phyloP scores from a whole-genome alignment of 495 filamentous ascomycete species.

The Neurospora sublineolata region DNA sequence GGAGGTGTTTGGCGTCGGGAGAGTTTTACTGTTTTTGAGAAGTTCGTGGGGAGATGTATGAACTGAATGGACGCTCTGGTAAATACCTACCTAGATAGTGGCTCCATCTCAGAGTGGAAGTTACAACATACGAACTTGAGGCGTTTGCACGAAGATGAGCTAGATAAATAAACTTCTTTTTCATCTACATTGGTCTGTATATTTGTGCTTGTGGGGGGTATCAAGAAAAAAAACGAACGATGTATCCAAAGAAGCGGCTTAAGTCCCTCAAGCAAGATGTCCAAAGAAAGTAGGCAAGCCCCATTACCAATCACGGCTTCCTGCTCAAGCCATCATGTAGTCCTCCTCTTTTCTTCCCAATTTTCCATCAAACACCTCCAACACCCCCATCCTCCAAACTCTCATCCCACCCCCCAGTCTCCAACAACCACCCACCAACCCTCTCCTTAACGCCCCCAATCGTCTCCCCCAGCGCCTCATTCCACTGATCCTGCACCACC shows the following conservation, averaged over 20 bases:
- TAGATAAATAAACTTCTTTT: neutral
- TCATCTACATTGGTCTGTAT: neutral
- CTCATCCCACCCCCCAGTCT: constrained; percentile 67
- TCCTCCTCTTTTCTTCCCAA: neutral
- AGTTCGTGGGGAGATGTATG: neutral
- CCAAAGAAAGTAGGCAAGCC: neutral
- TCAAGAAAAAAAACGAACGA: constrained; percentile 5
- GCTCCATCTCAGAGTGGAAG: neutral
- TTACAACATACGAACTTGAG: neutral
- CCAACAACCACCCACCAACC: constrained; percentile 52
- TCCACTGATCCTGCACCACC: constrained; percentile 81
- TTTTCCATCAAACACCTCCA: constrained; percentile 23
- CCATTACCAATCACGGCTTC: neutral
- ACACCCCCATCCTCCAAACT: constrained; percentile 39
- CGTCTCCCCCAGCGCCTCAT: constrained; percentile 38
- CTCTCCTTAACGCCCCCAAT: constrained; percentile 41
- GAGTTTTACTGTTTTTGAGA: neutral
- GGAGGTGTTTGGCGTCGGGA: neutral
- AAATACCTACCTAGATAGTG: neutral
- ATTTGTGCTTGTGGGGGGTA: constrained; percentile 3
- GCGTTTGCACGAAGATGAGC: neutral
- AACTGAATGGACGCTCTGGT: neutral
- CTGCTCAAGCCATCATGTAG: neutral
- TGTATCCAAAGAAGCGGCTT: neutral
- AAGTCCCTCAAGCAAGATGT: neutral